A percentile compares a stretch with the other conserved stretches of the same genome.
Evolutionary conservation across 768 basidiomycete genomes (phyloP).

Genomic region (Termitomyces sp.): DNA sequence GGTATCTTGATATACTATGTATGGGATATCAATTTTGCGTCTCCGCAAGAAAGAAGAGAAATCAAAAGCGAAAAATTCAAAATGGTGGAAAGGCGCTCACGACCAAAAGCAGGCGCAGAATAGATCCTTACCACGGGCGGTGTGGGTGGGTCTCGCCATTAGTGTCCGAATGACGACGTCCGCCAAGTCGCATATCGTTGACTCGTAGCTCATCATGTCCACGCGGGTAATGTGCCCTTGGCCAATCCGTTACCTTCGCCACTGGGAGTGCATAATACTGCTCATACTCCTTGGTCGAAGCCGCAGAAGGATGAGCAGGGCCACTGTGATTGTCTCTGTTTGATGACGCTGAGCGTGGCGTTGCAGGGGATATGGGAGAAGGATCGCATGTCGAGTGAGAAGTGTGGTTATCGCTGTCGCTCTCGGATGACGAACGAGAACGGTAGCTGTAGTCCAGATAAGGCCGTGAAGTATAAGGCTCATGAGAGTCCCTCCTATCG

Average conservation of each 20-base stretch:
- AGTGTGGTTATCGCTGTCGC: slow-evolving; percentile 18
- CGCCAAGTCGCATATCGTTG: slow-evolving; percentile 23
- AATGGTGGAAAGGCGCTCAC: background rate
- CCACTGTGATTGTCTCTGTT: slow-evolving; percentile 12
- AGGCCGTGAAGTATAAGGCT: slow-evolving; percentile 11
- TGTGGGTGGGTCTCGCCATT: slow-evolving; percentile 43
- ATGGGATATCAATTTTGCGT: slow-evolving; percentile 10
- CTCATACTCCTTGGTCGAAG: slow-evolving; percentile 11
- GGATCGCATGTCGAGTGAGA: slow-evolving; percentile 47
- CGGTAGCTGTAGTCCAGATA: slow-evolving; percentile 15
- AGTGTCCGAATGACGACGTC: slow-evolving; percentile 27
- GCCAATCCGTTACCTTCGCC: slow-evolving; percentile 14
- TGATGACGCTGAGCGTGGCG: slow-evolving; percentile 46
- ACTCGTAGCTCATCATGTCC: slow-evolving; percentile 19
- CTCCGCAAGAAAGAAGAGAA: background rate
- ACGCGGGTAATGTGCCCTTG: slow-evolving; percentile 13
- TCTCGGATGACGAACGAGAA: slow-evolving; percentile 19
- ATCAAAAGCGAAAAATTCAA: background rate
- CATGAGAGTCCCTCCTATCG: slow-evolving; percentile 4
- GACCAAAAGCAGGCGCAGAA: background rate
- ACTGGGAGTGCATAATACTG: slow-evolving; percentile 9
- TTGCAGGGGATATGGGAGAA: slow-evolving; percentile 55
- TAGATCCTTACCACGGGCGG: slow-evolving; percentile 42
- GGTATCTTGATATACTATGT: slow-evolving; percentile 11
- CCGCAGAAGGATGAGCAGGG: background rate